Evolutionary conservation across 495 filamentous ascomycete genomes (phyloP).

Genomic region (Pyronema domesticum): DNA sequence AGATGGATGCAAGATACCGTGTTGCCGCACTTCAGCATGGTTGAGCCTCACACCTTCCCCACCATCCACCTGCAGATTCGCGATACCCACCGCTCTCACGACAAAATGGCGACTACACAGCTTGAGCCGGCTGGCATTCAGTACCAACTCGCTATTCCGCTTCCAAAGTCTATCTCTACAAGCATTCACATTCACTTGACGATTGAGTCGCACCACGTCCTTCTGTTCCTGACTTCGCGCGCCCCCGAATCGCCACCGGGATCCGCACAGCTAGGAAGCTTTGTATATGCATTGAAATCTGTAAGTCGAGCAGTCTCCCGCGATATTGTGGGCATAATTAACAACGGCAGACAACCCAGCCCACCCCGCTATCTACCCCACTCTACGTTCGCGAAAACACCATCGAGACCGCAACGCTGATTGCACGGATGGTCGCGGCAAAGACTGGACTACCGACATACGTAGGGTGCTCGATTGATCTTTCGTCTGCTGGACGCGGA

Average conservation of each 20-base stretch:
- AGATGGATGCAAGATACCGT: no score
- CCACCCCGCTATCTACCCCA: conserved; percentile 49
- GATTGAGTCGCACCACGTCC: conserved; percentile 43
- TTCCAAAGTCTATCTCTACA: conserved; percentile 59
- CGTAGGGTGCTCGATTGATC: conserved; percentile 60
- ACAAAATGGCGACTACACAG: conserved; percentile 1
- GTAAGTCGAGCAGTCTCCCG: background rate
- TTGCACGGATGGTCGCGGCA: conserved; percentile 65
- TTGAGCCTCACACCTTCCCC: conserved; percentile 1
- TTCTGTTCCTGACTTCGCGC: conserved; percentile 62
- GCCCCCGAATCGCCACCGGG: conserved; percentile 38
- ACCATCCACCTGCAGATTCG: background rate
- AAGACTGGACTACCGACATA: conserved; percentile 56
- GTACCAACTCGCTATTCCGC: conserved; percentile 49
- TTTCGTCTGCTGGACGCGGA: conserved; percentile 48
- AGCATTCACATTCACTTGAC: conserved; percentile 65
- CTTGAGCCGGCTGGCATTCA: background rate
- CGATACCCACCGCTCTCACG: background rate
- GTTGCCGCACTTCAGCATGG: no score
- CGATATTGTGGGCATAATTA: background rate
- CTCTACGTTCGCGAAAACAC: conserved; percentile 58
- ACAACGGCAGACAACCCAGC: background rate
- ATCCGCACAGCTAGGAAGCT: conserved; percentile 50
- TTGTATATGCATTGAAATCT: conserved; percentile 53
- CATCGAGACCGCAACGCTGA: conserved; percentile 66